Percentiles rank a stretch among this genome's conserved stretches.
Conservation (phyloP, 2,329 filamentous ascomycete genomes). For the Thielaviopsis punctulata region DNA sequence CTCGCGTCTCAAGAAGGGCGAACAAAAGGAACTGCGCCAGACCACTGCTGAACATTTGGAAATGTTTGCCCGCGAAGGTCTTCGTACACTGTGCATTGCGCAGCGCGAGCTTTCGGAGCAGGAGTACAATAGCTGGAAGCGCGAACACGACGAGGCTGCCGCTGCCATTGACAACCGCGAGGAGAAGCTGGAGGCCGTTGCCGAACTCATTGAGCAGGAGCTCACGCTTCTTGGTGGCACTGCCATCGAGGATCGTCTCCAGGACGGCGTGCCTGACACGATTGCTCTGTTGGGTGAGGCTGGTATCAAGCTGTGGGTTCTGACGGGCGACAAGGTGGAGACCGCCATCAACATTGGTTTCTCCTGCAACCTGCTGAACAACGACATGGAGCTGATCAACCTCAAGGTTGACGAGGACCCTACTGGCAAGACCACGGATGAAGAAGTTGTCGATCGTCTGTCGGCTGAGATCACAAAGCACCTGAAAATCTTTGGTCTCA, state of each 20-base stretch:
- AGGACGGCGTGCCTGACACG: conserved; percentile 92
- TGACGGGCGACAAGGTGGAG: conserved; percentile 97
- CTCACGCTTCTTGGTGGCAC: conserved; percentile 80
- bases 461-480: conserved; percentile 59
- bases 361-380: conserved; percentile 92
- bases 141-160: conserved; percentile 73
- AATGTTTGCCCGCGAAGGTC: conserved; percentile 87
- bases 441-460: conserved; percentile 37
- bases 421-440: conserved; percentile 27
- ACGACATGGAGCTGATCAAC: conserved; percentile 92
- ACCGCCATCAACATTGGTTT: conserved; percentile 99
- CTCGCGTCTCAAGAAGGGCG: conserved; percentile 66
- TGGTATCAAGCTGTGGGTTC: conserved; percentile 95
- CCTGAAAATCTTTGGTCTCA: conserved; percentile 57
- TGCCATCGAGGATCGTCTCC: conserved; percentile 89
- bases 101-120: conserved; percentile 63
- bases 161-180: conserved; percentile 73
- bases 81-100: conserved; percentile 88
- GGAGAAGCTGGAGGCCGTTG: conserved; percentile 78
- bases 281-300: conserved; percentile 81
- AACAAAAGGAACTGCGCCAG: conserved; percentile 69
- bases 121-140: conserved; percentile 73
- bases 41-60: conserved; percentile 87
- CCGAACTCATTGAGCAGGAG: conserved; percentile 81
- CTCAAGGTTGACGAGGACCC: conserved; percentile 70